Conservation (phyloP, 805 yeast genomes). For the Candida endomychidarum region DNA sequence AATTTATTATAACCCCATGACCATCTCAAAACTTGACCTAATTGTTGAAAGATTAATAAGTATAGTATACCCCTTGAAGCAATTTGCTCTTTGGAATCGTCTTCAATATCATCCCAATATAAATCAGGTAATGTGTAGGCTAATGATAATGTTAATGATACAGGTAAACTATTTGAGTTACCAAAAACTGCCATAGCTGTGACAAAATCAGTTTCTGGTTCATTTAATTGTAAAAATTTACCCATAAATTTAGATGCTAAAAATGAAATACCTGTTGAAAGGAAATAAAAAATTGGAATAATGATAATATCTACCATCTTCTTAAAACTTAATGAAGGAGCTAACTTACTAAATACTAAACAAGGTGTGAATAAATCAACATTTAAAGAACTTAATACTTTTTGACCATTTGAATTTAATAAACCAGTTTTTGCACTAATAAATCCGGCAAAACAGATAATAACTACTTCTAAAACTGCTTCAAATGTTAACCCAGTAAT, state of each 20-base stretch:
- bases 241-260: slow-evolving; percentile 59
- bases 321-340: slow-evolving; percentile 63
- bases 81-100: slow-evolving; percentile 65
- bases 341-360: slow-evolving; percentile 81
- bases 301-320: slow-evolving; percentile 78
- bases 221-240: slow-evolving; percentile 55
- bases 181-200: slow-evolving; percentile 98
- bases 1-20: slow-evolving; percentile 82
- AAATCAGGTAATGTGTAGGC: slow-evolving; percentile 74
- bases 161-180: slow-evolving; percentile 92
- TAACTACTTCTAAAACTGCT: slow-evolving; percentile 87
- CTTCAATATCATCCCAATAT: slow-evolving; percentile 70
- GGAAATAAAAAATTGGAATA: slow-evolving; percentile 80
- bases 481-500: slow-evolving; percentile 76
- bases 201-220: slow-evolving; percentile 82
- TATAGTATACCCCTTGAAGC: slow-evolving; percentile 79
- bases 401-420: slow-evolving; percentile 71
- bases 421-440: slow-evolving; percentile 75
- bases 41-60: slow-evolving; percentile 73
- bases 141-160: slow-evolving; percentile 78
- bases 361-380: slow-evolving; percentile 96
- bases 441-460: slow-evolving; percentile 84
- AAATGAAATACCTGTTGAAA: slow-evolving; percentile 77
- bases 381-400: slow-evolving; percentile 70
- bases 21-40: slow-evolving; percentile 83